These are phyloP conservation scores for Rhizopogon parksii DNA, from an alignment of 1,284 basidiomycete species.

Conservation along the genomic window DNA sequence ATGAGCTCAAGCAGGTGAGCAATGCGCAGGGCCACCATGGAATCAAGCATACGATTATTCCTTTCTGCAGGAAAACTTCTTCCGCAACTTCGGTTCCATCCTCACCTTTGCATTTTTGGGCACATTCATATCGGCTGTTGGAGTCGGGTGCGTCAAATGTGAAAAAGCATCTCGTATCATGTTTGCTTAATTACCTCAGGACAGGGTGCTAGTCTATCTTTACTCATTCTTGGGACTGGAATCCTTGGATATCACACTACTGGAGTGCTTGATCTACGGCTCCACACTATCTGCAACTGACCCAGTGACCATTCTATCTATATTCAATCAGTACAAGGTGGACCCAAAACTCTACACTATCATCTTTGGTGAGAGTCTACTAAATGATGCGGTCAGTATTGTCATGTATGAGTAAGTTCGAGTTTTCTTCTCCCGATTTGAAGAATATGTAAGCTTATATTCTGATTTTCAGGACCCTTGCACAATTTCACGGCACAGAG, in stretches of 20 bases:
- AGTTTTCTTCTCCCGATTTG: not conserved
- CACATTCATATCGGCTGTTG: conserved; percentile 95
- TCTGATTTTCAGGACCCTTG: conserved; percentile 61
- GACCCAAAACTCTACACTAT: conserved; percentile 97
- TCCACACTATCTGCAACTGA: conserved; percentile 97
- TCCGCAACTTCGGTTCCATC: conserved; percentile 95
- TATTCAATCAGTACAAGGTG: conserved; percentile 98
- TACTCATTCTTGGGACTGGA: conserved; percentile 92
- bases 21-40: not conserved
- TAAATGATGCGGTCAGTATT: conserved; percentile 99
- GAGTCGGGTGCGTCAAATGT: conserved; percentile 71
- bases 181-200: conserved; percentile 39
- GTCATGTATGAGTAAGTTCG: conserved; percentile 97
- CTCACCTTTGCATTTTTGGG: conserved; percentile 94
- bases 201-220: conserved; percentile 89
- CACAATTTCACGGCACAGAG: conserved; percentile 87
- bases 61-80: conserved; percentile 84
- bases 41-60: not conserved
- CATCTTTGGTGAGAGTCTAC: conserved; percentile 95
- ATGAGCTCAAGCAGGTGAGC: conserved; percentile 89
- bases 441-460: conserved; percentile 10
- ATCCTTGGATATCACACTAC: conserved; percentile 69
- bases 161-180: conserved; percentile 6
- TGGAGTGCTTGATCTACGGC: conserved; percentile 95
- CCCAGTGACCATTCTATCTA: conserved; percentile 96